Evolutionary conservation across 2,329 filamentous ascomycete species (phyloP), one percentile per base, ranked within the genome.

Genomic region (Aspergillaceae sp.): DNA sequence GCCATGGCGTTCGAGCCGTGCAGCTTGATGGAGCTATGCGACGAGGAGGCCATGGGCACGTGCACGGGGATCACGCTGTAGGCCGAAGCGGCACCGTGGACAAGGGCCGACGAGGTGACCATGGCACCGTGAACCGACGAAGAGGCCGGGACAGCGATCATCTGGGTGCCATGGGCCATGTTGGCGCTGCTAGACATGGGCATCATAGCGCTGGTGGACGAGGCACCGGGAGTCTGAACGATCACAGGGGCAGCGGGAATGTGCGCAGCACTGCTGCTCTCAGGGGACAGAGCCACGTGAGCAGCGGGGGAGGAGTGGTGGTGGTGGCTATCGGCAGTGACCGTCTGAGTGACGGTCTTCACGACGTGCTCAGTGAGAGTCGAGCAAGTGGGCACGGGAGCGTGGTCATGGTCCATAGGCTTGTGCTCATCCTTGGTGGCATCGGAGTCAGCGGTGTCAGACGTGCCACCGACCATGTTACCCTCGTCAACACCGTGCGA

Each of bases 51-150:
- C 42, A 46, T 43, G 11, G 60, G 58, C 0, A 65, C 58, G 26
- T 56, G 48, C 4, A 64, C 58, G 2, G 60, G 55, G 44, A 64
- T 57, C 55, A 51, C 48, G 29, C 56, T 52, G 53, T 55, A 61
- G 6, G 46, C 41, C 1, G 51, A 32, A 19, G 51, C 5, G 48
- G 44, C 5, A 54, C 40, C 44, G 48, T 47, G 36, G 7, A 49
- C 37, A 8, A 53, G 47, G 27, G 51, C 43, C 5, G 43, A 47
- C 1, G 53, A 47, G 2, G 49, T 48, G 6, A 7, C 6, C n/a
- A 11, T 11, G 2, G 19, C 19, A 19, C 19, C 19, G 19, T 19
- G 19, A 2, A 19, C 19, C 19, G 19, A 19, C 19, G 19, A 19
- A 19, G 19, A 19, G 19, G 19, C 19, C 19, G 19, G 19, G 19